Conservation (phyloP, 768 basidiomycete species). For the Lentinus brumalis region DNA sequence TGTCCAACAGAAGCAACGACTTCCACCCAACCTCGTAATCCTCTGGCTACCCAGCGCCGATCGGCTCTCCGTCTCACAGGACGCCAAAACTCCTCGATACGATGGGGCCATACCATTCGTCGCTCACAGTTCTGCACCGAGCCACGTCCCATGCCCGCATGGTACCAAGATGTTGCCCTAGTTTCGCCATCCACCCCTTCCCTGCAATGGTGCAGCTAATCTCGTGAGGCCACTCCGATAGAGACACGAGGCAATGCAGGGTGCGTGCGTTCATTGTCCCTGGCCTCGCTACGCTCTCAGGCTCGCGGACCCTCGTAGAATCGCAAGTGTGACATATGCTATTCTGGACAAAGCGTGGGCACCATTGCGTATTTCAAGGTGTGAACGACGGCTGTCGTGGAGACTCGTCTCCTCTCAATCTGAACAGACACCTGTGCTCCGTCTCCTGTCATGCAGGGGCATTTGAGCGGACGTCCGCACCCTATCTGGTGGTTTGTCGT, state of each 20-base stretch:
- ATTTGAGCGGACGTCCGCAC: too few species aligned
- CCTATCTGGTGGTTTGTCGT: too few species aligned
- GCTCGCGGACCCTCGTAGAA: background rate
- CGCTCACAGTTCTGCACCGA: background rate
- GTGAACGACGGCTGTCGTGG: background rate
- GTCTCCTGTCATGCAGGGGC: too few species aligned
- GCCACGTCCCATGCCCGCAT: constrained; percentile 8
- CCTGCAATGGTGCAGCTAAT: background rate
- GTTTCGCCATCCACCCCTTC: background rate
- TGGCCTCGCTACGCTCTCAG: constrained; percentile 11
- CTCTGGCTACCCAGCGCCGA: too few species aligned
- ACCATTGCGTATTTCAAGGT: background rate
- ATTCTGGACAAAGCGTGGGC: background rate
- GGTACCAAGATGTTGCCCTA: background rate
- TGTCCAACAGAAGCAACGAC: too few species aligned
- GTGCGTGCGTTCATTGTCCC: background rate
- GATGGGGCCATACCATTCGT: background rate
- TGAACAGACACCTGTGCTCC: background rate
- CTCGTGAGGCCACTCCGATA: background rate
- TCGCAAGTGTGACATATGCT: constrained; percentile 5
- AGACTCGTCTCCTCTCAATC: background rate
- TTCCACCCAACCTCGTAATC: too few species aligned
- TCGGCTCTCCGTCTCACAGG: background rate
- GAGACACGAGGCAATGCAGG: constrained; percentile 4
- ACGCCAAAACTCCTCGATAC: background rate